Conservation (phyloP, 108 stramenopile species). For the Skeletonema grethae region DNA sequence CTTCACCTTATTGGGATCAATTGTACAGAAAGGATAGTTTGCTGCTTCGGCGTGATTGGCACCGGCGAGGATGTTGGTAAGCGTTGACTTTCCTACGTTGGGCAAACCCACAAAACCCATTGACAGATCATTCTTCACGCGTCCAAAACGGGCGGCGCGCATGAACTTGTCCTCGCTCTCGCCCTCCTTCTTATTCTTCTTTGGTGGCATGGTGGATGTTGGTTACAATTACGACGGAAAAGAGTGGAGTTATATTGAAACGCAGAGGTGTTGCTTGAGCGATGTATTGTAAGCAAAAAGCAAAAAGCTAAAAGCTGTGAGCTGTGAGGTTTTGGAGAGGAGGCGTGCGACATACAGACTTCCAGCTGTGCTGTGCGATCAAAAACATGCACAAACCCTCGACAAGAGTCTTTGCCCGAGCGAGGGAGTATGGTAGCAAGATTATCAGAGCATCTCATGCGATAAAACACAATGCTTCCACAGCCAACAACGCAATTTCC, state of each 20-base stretch:
- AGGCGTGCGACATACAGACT: no score
- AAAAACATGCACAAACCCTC: no score
- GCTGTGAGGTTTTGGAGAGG: no score
- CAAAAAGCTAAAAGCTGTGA: no score
- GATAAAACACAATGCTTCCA: no score
- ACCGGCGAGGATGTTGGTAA: constrained; percentile 90
- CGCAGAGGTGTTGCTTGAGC: no score
- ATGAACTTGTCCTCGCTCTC: constrained; percentile 67
- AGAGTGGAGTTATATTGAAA: neutral
- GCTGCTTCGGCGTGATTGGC: constrained; percentile 87
- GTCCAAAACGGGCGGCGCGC: constrained; percentile 90
- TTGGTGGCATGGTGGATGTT: constrained; percentile 76
- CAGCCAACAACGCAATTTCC: no score
- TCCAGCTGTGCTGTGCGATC: no score
- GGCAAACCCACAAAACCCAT: constrained; percentile 96
- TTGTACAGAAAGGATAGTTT: constrained; percentile 96
- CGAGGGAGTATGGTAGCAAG: no score
- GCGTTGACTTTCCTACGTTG: constrained; percentile 96
- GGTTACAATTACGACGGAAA: neutral
- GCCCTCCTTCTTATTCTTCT: constrained; percentile 79
- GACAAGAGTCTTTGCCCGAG: no score
- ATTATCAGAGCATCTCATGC: no score
- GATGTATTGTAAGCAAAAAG: no score
- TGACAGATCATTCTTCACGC: constrained; percentile 86
- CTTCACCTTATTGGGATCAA: constrained; percentile 98